phyloP scores from a whole-genome alignment of 169 alveolate genomes.

The Plasmodium inui region DNA sequence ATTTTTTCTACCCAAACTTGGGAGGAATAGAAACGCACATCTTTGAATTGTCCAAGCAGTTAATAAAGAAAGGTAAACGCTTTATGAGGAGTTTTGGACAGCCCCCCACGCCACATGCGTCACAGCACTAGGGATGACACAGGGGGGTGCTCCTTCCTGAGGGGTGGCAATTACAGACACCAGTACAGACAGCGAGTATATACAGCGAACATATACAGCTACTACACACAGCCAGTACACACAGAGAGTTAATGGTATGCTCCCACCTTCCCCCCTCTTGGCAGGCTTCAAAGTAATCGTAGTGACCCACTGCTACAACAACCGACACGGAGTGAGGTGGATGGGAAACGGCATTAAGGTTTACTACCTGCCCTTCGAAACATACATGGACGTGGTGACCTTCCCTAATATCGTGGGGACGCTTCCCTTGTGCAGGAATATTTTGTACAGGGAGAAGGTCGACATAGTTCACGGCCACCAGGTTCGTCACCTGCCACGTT shows the following conservation, averaged over 20 bases:
- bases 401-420: slow-evolving; percentile 77
- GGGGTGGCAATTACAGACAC: not conserved
- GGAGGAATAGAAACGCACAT: slow-evolving; percentile 99
- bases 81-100: not conserved
- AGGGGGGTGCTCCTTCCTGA: not conserved
- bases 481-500: slow-evolving; percentile 45
- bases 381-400: slow-evolving; percentile 88
- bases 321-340: slow-evolving; percentile 96
- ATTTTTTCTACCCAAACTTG: slow-evolving; percentile 96
- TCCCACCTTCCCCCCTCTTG: not conserved
- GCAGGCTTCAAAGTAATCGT: slow-evolving; percentile 97
- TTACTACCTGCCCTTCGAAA: slow-evolving; percentile 94
- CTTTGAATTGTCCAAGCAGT: slow-evolving; percentile 94
- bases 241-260: not conserved
- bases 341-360: slow-evolving; percentile 98
- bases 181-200: too few relatives aligned
- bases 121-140: not conserved
- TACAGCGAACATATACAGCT: too few relatives aligned
- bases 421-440: slow-evolving; percentile 90
- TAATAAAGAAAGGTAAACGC: slow-evolving; percentile 88
- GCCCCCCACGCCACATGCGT: not conserved
- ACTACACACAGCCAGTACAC: too few relatives aligned
- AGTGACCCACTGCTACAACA: slow-evolving; percentile 94
- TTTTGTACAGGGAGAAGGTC: slow-evolving; percentile 95
- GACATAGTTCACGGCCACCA: slow-evolving; percentile 93